Conservation (phyloP, 768 basidiomycete genomes). For the Hygrophoropsis aurantiaca region DNA sequence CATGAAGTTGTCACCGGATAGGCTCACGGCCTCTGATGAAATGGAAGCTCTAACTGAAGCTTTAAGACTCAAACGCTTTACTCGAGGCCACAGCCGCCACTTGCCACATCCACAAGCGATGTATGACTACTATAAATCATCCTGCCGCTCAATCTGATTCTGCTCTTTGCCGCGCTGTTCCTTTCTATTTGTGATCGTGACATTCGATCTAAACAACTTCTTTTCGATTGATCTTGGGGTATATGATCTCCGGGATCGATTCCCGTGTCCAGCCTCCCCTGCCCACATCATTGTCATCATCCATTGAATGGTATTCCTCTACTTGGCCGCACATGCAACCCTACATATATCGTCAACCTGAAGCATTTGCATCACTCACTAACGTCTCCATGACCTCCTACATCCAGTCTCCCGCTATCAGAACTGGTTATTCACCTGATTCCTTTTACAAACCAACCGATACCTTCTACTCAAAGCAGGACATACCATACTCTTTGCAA, state of each 20-base stretch:
- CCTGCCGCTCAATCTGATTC: constrained; percentile 16
- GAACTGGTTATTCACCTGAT: constrained; percentile 16
- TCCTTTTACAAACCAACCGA: constrained; percentile 23
- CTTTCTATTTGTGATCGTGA: constrained; percentile 11
- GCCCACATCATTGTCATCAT: constrained; percentile 20
- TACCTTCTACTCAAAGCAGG: constrained; percentile 20
- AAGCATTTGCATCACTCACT: constrained; percentile 17
- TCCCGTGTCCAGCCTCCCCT: constrained; percentile 25
- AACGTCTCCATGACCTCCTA: constrained; percentile 27
- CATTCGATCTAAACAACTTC: constrained; percentile 17
- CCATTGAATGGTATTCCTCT: constrained; percentile 16
- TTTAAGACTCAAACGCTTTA: constrained; percentile 16
- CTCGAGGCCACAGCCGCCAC: constrained; percentile 27
- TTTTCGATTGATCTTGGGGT: constrained; percentile 21
- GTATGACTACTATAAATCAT: constrained; percentile 30
- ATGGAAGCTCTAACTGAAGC: constrained; percentile 31
- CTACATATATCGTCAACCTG: constrained; percentile 31
- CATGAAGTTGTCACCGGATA: constrained; percentile 15
- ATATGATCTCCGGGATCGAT: constrained; percentile 29
- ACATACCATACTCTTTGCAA: constrained; percentile 4
- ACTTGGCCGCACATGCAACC: constrained; percentile 17
- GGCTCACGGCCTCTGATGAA: constrained; percentile 32
- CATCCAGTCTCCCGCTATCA: constrained; percentile 12
- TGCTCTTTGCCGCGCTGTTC: constrained; percentile 25
- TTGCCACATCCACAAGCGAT: constrained; percentile 26